Percentiles rank a stretch among this genome's conserved stretches.
Conservation (phyloP, 768 basidiomycete genomes). For the Termitomyces sp. region DNA sequence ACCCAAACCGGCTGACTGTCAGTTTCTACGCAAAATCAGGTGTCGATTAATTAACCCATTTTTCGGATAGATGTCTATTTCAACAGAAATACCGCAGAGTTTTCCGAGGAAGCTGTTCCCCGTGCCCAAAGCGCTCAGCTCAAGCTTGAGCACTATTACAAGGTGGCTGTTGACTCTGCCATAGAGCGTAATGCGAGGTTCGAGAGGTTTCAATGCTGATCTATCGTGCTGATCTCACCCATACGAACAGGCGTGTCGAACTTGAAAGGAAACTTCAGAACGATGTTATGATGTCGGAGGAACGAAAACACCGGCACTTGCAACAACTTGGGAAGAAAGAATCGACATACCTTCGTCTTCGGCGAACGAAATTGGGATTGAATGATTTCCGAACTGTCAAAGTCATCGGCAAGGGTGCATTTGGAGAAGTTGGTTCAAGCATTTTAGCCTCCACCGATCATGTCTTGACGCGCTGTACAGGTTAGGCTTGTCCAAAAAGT, state of each 20-base stretch:
- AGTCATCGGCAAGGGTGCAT: constrained; percentile 98
- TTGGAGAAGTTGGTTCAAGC: constrained; percentile 73
- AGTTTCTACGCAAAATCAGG: constrained; percentile 7
- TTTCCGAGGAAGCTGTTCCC: constrained; percentile 77
- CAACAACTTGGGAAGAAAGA: constrained; percentile 84
- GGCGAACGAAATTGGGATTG: constrained; percentile 85
- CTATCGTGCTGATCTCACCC: background rate
- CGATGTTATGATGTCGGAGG: constrained; percentile 70
- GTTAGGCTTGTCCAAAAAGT: constrained; percentile 94
- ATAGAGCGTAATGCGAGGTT: constrained; percentile 92
- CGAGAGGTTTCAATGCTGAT: constrained; percentile 2
- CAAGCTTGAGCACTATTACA: constrained; percentile 96
- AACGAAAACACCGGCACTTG: constrained; percentile 82
- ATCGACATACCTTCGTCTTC: constrained; percentile 80
- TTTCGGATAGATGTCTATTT: constrained; percentile 78
- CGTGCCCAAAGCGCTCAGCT: constrained; percentile 89
- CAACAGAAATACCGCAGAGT: constrained; percentile 68
- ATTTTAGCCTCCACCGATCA: background rate
- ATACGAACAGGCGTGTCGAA: constrained; percentile 69
- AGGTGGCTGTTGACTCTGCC: constrained; percentile 92
- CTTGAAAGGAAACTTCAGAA: constrained; percentile 74
- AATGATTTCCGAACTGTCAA: constrained; percentile 96
- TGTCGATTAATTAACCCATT: background rate
- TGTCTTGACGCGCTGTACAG: constrained; percentile 18
- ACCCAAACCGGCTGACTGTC: constrained; percentile 28